Base-by-base conservation (phyloP, 1,284 basidiomycete species). In the Gymnopus androsaceus region DNA sequence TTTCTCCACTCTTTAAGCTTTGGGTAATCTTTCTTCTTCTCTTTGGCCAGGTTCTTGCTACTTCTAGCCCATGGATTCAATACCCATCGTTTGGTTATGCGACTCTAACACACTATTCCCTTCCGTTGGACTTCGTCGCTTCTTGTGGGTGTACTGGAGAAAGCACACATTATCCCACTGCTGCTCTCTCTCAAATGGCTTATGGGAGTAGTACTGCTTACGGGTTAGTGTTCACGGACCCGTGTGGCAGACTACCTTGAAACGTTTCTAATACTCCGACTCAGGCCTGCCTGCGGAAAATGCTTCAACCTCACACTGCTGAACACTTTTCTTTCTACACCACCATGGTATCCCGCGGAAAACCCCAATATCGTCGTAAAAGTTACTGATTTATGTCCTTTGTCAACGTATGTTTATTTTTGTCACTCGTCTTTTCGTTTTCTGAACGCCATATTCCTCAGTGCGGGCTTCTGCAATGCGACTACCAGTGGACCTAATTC, bases 301-400 rank as follows among this genome's bases (percentile, higher is more conserved):
- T 92, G 90, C 75, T 91, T 92, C 70, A 85, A 85, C 48, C 71
- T 92, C 57, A 88, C 88, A 0, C 75, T 92, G 30, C 65, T 89
- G 47, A 84, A 89, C 63, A 83, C 88, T 5, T 84, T 85, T 64
- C 74, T 78, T 15, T 75, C 83, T 0, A 71, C 76, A 45, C 89
- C 89, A n/a, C 86, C 83, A 0, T 92, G 88, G 68, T 81, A 80
- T 63, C 88, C 88, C 1, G 65, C 79, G 33, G 72, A 15, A 87
- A 83, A 54, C 86, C 79, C 41, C n/a, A n/a, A n/a, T n/a, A 72
- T 91, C 14, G 78, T 89, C 19, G 72, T 91, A 49, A 91, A 91
- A 69, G 71, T 91, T 34, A 90, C 85, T 2, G 88, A 91, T 67
- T 67, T 90, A 19, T 91, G 89, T 67, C 88, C 88, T 6, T 67